Evolutionary conservation across 345 rosid species (phyloP).

Genomic region (Eucalyptus sideroxylon): DNA sequence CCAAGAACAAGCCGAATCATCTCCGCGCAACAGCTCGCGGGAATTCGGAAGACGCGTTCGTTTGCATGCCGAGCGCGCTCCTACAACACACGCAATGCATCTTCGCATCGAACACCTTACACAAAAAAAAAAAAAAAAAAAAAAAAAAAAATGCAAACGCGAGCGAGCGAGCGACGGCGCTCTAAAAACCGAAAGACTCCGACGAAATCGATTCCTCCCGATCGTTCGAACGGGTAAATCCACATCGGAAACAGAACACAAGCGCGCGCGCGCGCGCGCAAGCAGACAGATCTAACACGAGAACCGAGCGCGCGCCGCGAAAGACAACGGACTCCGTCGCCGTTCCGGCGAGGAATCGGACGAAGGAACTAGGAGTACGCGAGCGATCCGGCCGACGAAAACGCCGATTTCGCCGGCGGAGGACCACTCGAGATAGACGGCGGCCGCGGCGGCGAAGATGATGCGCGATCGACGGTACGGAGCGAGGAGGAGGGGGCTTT

Average conservation of each 20-base stretch:
- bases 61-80: neutral
- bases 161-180: neutral
- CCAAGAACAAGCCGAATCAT: neutral
- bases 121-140: rapidly evolving
- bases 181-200: neutral
- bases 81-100: neutral
- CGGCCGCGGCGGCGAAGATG: neutral
- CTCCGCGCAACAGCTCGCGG: neutral
- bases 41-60: neutral
- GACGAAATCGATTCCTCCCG: neutral
- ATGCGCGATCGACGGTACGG: neutral
- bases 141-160: neutral
- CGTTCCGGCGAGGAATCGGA: neutral
- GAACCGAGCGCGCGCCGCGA: neutral
- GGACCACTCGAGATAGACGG: neutral
- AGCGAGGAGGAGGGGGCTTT: neutral
- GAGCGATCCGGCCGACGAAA: neutral
- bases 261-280: neutral
- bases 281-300: neutral
- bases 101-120: neutral
- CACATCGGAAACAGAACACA: neutral
- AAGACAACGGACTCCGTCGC: neutral
- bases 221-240: neutral
- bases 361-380: neutral
- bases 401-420: neutral